Evolutionary conservation across 495 filamentous ascomycete species (phyloP), one percentile per base, ranked within the genome.

Genomic region (Neurospora sp.): DNA sequence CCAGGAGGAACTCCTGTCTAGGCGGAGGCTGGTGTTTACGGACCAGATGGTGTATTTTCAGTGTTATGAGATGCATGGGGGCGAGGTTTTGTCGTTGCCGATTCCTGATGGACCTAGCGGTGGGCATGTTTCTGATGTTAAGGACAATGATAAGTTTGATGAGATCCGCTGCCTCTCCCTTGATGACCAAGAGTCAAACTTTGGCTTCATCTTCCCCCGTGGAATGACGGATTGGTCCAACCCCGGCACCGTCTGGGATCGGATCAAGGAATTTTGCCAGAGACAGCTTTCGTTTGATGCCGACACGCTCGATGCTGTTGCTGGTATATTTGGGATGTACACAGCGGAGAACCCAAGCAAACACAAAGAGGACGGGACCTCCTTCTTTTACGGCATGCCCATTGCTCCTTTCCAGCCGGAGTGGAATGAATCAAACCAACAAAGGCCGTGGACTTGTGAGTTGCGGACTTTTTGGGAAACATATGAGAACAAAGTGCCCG

Each of bases 1-100:
- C 71, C 83, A 85, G 71, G 83, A 85, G 72, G 80, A 68, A 6
- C 37, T 82, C 0, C 72, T 85, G 11, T 78, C 82, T 3, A 71
- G 71, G n/a, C 76, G 82, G 27, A 18, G 70, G 65, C 44, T 74
- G n/a, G 68, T 74, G 41, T 74, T 74, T 70, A 80, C 76, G 0
- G 76, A 80, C 8, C 39, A 77, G 1, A 76, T 81, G 71, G 72
- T 79, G 37, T 83, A 80, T 68, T 85, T 79, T 70, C 77, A 82
- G 61, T 84, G 82, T 72, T 70, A 76, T 18, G 72, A 69, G 11
- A 78, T 75, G 71, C 70, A 74, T 68, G 76, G 76, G 65, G 68
- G n/a, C 46, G 79, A 80, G 65, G 70, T 37, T 6, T 44, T 71
- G n/a, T 41, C 69, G 27, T 39, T 70, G 46, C 72, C 68, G 31